Evolutionary conservation across 2,329 filamentous ascomycete species (phyloP), one percentile per base, ranked within the genome.

Genomic region (Xylariomycetidae sp.): DNA sequence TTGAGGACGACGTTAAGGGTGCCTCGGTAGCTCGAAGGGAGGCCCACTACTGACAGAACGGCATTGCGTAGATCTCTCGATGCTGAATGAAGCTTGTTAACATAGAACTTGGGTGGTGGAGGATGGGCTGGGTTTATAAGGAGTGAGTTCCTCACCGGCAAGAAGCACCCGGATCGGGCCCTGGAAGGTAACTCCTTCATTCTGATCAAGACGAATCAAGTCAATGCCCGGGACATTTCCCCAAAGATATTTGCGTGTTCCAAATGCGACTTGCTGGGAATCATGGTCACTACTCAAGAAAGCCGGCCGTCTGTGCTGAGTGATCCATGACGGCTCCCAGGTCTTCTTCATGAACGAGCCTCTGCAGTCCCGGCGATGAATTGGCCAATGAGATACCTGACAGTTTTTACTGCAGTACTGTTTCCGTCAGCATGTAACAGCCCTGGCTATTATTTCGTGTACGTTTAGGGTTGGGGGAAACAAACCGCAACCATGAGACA

Each of bases 1-100:
- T 44, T 41, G 6, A 41, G 12, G 3, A 29, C n/a, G n/a, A 23
- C 8, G 20, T 23, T 23, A 8, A 23, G 20, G 20, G 20, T 8
- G n/a, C 20, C 20, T 23, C 8, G 20, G 20, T 23, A 23, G 20
- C n/a, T 23, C n/a, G n/a, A n/a, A 23, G 20, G 20, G 20, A 23
- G 8, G n/a, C n/a, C n/a, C 20, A 23, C 20, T 8, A 23, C n/a
- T 8, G 20, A 23, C n/a, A 23, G 20, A n/a, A 23, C n/a, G 8
- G n/a, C 20, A 23, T n/a, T 23, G 8, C 20, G 20, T 8, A 23
- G 8, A 23, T 23, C 20, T 23, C 20, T n/a, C 20, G 20, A 23
- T 23, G 20, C 20, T 23, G 20, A 23, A 8, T n/a, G n/a, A 23
- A 23, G 20, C n/a, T 23, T 8, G n/a, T n/a, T n/a, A 23, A 8